Base-by-base conservation (phyloP, 495 filamentous ascomycete genomes). In the Margaritispora aquatica region DNA sequence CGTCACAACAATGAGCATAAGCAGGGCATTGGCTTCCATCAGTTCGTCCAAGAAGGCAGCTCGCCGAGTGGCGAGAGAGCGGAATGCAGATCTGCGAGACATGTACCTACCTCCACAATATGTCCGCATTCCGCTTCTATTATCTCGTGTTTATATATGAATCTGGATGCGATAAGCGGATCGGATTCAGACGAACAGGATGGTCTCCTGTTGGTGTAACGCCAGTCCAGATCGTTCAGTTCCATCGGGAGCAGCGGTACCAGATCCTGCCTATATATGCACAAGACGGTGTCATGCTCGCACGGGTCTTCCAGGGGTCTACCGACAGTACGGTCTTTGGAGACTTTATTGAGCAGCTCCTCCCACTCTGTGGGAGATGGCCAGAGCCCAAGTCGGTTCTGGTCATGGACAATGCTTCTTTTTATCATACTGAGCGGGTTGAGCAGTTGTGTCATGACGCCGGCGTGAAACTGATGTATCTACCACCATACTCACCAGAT, bases 371-470 rank as follows among this genome's bases (percentile, higher is more conserved):
- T 57, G 63, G 69, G 20, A 68, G 38, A 58, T 77, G 49, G 62
- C 75, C 69, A 0, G 67, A 72, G 49, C 71, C 64, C 20, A 74
- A 70, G 36, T 75, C 69, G 19, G 72, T 77, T 3, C 31, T 79
- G 26, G 57, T 78, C 17, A 76, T 75, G 65, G 75, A 78, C 57
- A 76, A 78, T 66, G 68, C 70, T 21, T 76, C 71, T 23, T 74
- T 76, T 50, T 62, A 78, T 61, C 65, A 64, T 61, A 65, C 61
- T 8, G 61, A 72, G 2, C 50, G 60, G 27, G 58, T 76, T 22
- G 47, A 73, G 48, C 49, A 71, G 68, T 74, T 56, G 31, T 61
- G 27, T 61, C 8, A 23, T 60, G 44, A 60, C 15, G 50, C 58
- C 21, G 44, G 58, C 8, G 38, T 60, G 1, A 60, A 55, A 24